These are phyloP conservation scores for Lunularia cruciata DNA, from an alignment of 225 moss, liverwort and hornwort genomes.

Conservation along the genomic window DNA sequence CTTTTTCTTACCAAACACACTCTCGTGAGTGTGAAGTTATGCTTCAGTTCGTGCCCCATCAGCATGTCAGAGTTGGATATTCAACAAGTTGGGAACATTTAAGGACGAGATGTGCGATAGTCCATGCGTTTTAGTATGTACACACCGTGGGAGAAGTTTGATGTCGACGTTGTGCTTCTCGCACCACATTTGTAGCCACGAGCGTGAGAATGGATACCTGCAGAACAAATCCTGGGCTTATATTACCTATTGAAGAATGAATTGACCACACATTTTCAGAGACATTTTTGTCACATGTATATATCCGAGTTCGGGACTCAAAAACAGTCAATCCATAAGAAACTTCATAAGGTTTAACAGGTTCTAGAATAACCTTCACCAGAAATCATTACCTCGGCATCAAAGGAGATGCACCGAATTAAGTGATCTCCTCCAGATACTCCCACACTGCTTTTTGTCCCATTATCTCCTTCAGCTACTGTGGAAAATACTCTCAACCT, in stretches of 20 bases:
- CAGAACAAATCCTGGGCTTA: neutral
- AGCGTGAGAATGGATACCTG: constrained; percentile 87
- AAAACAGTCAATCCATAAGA: neutral
- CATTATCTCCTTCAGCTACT: constrained; percentile 23
- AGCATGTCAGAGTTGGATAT: too few species aligned
- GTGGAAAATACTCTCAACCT: constrained; percentile 11
- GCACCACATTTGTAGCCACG: constrained; percentile 87
- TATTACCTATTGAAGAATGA: neutral
- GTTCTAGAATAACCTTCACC: too few species aligned
- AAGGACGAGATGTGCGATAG: neutral
- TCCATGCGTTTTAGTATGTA: neutral
- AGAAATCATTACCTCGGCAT: constrained; percentile 42
- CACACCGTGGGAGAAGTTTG: constrained; percentile 79
- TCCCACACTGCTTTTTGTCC: constrained; percentile 5
- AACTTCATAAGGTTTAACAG: too few species aligned
- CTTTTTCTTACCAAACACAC: neutral
- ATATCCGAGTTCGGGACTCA: neutral
- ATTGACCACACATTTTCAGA: neutral
- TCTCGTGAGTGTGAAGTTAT: neutral
- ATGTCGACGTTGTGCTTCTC: constrained; percentile 89
- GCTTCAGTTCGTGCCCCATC: neutral
- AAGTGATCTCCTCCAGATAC: constrained; percentile 31
- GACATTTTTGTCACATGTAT: neutral
- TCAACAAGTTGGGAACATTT: neutral
- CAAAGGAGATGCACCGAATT: constrained; percentile 42